Evolutionary conservation across 352 stramenopile genomes (phyloP).

Genomic region (Achlya hypogyna): DNA sequence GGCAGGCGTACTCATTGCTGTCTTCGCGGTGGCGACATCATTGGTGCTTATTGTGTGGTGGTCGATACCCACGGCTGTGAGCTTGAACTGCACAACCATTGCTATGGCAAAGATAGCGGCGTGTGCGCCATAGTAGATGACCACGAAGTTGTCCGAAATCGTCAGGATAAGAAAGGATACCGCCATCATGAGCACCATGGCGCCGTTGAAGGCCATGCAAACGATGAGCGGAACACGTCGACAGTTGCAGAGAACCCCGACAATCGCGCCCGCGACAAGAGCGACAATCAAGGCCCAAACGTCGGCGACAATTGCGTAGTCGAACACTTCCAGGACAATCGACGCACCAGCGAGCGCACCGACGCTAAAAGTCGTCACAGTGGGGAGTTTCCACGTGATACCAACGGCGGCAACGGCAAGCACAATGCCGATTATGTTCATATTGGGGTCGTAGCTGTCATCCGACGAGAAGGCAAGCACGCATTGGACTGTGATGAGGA

Average conservation of each 20-base stretch:
- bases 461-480: background rate
- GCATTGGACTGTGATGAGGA: background rate
- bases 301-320: background rate
- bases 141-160: background rate
- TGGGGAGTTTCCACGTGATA: background rate
- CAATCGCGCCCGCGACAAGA: background rate
- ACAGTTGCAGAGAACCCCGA: background rate
- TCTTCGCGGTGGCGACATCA: background rate
- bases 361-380: background rate
- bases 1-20: background rate
- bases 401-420: background rate
- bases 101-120: background rate
- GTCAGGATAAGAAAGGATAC: background rate
- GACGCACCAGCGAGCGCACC: background rate
- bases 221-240: background rate
- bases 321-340: background rate
- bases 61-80: background rate
- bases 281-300: background rate
- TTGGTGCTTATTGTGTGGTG: background rate
- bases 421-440: background rate
- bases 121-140: background rate
- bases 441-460: background rate
- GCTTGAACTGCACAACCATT: background rate
- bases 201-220: background rate
- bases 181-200: background rate